A percentile compares a stretch with the other conserved stretches of the same genome.
phyloP scores from a whole-genome alignment of 768 basidiomycete genomes.

The Phylloporus scabripes region DNA sequence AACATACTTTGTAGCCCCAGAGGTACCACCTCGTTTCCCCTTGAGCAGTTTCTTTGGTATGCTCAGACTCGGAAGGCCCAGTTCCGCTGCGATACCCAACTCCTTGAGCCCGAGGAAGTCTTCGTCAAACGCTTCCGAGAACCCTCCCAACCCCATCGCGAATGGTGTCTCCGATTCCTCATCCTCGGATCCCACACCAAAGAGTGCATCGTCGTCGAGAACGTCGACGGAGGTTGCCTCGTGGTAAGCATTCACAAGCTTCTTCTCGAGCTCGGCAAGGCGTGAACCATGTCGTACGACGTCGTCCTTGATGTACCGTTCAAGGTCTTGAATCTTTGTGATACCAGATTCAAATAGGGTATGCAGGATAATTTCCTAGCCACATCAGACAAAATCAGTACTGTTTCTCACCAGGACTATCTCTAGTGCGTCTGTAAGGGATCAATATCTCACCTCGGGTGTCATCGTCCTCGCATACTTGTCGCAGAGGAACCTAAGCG shows the following conservation, averaged over 20 bases:
- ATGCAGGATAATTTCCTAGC: conserved; percentile 90
- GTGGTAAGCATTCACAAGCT: conserved; percentile 75
- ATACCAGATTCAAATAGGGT: conserved; percentile 87
- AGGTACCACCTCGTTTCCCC: conserved; percentile 46
- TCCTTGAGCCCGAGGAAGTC: conserved; percentile 90
- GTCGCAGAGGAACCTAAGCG: conserved; percentile 76
- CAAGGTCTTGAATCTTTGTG: conserved; percentile 70
- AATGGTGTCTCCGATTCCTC: conserved; percentile 63
- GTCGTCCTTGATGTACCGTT: conserved; percentile 86
- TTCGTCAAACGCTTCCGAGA: conserved; percentile 82
- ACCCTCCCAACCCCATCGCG: conserved; percentile 68
- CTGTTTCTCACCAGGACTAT: neutral
- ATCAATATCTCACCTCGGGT: conserved; percentile 57
- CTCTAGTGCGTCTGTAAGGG: neutral
- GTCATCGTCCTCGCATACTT: conserved; percentile 78
- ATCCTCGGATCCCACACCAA: conserved; percentile 44
- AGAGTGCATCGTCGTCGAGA: conserved; percentile 48
- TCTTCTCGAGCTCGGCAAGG: conserved; percentile 77
- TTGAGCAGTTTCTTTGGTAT: conserved; percentile 76
- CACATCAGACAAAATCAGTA: neutral
- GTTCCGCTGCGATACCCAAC: conserved; percentile 82
- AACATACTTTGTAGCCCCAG: conserved; percentile 46
- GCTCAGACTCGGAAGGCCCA: conserved; percentile 69
- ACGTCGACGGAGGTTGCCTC: conserved; percentile 52
- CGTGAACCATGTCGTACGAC: conserved; percentile 76